Base-by-base conservation (phyloP, 805 yeast genomes). In the Starmerella apis region DNA sequence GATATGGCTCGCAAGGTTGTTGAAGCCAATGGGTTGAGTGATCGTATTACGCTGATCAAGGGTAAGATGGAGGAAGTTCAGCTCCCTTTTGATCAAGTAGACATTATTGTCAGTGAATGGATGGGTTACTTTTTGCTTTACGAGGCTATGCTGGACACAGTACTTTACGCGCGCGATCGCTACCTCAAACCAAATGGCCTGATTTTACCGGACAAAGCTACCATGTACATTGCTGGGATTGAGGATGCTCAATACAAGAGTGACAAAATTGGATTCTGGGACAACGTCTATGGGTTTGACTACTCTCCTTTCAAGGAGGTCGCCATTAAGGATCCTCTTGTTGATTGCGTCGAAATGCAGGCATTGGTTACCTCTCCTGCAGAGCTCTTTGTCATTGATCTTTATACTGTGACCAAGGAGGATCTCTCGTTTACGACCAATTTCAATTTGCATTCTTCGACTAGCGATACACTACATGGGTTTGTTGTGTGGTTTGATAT, bases 131-230 rank as follows among this genome's bases (percentile, higher is more conserved):
- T 92, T 63, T 69, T 94, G 59, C 74, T 94, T 50, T 92, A 90
- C 65, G 99, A 92, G 74, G 85, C 95, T 54, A 92, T 92, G 99
- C 76, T 92, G 66, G 97, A 92, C 68, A 86, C 97, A 24, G 98
- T 92, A 24, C 71, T 92, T 58, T 78, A 78, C 59, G 99, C 99
- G 31, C 79, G 99, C 69, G 99, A 92, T 69, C 79, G 76, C 65
- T 94, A 87, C 67, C 63, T 71, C 50, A 79, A 71, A 37, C 73
- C 76, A 61, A 95, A 85, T 46, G 99, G 99, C 13, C 73, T 90
- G 58, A 86, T 92, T 59, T 80, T 90, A 73, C 98, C 98, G 44
- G 96, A 92, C 66, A 86, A 85, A 68, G 87, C 95, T 55, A 75
- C 84, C 28, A 83, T 92, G 75, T 82, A 81, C 63, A 72, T 87